Percentiles rank a stretch among this genome's conserved stretches.
These are phyloP conservation scores for Cryphonectria nitschkei DNA, from an alignment of 2,329 filamentous ascomycete species.

Conservation along the genomic window DNA sequence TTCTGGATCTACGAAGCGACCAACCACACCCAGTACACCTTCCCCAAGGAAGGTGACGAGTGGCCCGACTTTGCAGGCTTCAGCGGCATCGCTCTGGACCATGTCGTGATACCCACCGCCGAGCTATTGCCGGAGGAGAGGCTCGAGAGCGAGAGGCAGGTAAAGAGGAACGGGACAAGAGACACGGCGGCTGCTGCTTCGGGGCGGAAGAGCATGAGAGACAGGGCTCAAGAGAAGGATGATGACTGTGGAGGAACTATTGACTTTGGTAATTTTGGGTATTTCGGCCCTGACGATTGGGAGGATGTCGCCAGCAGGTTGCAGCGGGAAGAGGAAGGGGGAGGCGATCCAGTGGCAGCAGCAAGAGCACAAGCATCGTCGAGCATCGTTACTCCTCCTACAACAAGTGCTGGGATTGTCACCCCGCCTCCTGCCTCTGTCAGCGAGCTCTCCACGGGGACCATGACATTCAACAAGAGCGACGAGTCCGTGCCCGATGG, in stretches of 20 bases:
- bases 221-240: neutral
- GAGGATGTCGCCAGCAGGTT: conserved; percentile 45
- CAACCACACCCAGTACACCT: conserved; percentile 59
- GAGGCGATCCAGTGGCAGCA: neutral
- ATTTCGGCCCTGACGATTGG: conserved; percentile 51
- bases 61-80: conserved; percentile 53
- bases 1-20: conserved; percentile 60
- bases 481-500: neutral
- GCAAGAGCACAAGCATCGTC: neutral
- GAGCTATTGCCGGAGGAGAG: conserved; percentile 56
- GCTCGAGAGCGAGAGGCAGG: conserved; percentile 56
- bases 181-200: neutral
- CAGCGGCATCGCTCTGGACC: conserved; percentile 31
- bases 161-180: conserved; percentile 38
- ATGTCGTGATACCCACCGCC: conserved; percentile 38
- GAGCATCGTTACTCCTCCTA: conserved; percentile 32
- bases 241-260: conserved; percentile 31
- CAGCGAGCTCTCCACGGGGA: conserved; percentile 32
- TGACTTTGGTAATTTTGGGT: conserved; percentile 56
- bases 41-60: conserved; percentile 61
- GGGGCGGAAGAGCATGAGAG: no score
- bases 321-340: neutral
- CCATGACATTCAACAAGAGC: conserved; percentile 26
- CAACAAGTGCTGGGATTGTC: conserved; percentile 33
- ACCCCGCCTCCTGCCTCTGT: conserved; percentile 32